These are phyloP conservation scores for Fusarium chlamydosporum DNA, from an alignment of 2,329 filamentous ascomycete genomes.

Conservation along the genomic window DNA sequence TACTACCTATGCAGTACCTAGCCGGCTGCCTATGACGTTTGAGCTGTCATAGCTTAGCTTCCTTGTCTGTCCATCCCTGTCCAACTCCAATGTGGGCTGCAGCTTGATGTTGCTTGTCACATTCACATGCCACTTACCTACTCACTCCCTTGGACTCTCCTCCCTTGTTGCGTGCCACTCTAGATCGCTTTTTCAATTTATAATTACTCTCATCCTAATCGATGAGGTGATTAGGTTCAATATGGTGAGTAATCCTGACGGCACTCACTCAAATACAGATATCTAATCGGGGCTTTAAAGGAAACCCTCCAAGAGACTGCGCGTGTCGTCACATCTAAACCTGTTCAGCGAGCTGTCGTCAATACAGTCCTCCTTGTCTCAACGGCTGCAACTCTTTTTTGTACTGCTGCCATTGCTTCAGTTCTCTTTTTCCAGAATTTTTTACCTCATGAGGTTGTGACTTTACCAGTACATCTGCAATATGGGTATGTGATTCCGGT, in stretches of 20 bases:
- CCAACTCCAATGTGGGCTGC: constrained; percentile 7
- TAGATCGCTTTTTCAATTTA: constrained; percentile 20
- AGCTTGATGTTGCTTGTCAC: constrained; percentile 6
- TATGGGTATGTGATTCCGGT: constrained; percentile 65
- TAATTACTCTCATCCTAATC: constrained; percentile 17
- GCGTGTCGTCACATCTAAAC: constrained; percentile 63
- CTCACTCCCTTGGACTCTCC: constrained; percentile 16
- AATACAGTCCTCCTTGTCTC: constrained; percentile 62
- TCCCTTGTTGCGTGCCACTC: constrained; percentile 16
- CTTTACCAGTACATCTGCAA: constrained; percentile 68
- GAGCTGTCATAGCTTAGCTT: constrained; percentile 35
- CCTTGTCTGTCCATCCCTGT: constrained; percentile 7
- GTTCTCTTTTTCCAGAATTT: constrained; percentile 69
- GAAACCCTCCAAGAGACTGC: constrained; percentile 56
- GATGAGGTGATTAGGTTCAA: constrained; percentile 19
- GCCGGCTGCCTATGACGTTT: constrained; percentile 43
- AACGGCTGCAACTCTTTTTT: constrained; percentile 61
- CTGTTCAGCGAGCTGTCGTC: constrained; percentile 65
- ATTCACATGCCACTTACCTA: constrained; percentile 46
- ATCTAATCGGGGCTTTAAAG: constrained; percentile 43
- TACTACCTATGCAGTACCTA: background rate
- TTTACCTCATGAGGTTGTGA: constrained; percentile 68
- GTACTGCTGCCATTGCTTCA: constrained; percentile 64
- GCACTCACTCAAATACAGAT: background rate
- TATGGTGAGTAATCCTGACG: constrained; percentile 39